phyloP scores from a whole-genome alignment of 2,329 filamentous ascomycete species.

The Atkinsonella texensis region DNA sequence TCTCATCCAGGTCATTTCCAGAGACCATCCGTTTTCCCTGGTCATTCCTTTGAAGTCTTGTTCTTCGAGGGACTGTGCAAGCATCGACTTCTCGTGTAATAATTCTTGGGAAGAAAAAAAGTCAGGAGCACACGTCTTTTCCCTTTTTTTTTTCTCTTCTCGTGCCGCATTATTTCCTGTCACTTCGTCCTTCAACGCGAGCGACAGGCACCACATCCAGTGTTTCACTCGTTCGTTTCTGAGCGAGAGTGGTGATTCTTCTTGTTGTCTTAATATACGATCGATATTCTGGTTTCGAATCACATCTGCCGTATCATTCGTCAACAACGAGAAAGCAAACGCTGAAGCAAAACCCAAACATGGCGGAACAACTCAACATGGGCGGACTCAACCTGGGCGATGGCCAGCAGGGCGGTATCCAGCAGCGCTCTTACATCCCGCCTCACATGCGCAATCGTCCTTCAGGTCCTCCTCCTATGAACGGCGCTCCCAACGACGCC shows the following conservation, averaged over 20 bases:
- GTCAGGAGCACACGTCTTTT: constrained; percentile 21
- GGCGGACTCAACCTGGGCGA: constrained; percentile 54
- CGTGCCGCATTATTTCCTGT: constrained; percentile 16
- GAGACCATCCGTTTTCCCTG: constrained; percentile 26
- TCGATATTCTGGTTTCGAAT: constrained; percentile 6
- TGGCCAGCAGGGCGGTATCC: constrained; percentile 14
- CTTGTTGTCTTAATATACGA: constrained; percentile 7
- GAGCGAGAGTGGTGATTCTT: constrained; percentile 17
- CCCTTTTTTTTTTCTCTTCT: constrained; percentile 17
- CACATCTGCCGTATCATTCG: neutral
- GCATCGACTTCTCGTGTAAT: constrained; percentile 20
- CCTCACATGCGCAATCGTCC: constrained; percentile 62
- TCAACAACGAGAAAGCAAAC: neutral
- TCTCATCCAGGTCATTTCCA: constrained; percentile 16
- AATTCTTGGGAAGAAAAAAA: constrained; percentile 18
- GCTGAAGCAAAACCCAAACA: constrained; percentile 31
- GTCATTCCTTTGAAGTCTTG: constrained; percentile 34
- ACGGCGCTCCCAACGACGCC: constrained; percentile 12
- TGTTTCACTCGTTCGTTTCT: constrained; percentile 14
- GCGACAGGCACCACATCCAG: constrained; percentile 16
- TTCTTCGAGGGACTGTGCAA: constrained; percentile 29
- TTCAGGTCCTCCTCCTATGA: constrained; percentile 4
- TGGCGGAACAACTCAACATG: constrained; percentile 82
- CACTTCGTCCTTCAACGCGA: constrained; percentile 14
- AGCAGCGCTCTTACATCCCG: constrained; percentile 64